Conservation (phyloP, 75 land plant species). For the Pinus taeda region DNA sequence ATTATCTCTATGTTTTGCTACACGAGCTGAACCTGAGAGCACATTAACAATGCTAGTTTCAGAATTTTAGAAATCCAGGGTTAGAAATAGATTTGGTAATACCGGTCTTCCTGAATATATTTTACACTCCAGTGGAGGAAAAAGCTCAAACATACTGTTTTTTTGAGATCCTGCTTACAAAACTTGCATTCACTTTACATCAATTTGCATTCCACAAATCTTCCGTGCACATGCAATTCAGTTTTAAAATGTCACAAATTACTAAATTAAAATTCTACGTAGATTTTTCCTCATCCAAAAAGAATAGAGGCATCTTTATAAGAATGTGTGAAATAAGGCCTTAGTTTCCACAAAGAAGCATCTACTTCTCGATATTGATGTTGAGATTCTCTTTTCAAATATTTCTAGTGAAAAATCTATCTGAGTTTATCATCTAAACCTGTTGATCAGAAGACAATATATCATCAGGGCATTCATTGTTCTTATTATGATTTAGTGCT, state of each 20-base stretch:
- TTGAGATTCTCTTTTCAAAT: not conserved
- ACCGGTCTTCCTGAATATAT: not conserved
- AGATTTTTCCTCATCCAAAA: not conserved
- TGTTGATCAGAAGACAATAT: not conserved
- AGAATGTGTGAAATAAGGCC: not conserved
- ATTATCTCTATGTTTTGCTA: not conserved
- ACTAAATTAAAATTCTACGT: not conserved
- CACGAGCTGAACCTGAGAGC: not conserved
- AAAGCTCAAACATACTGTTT: not conserved
- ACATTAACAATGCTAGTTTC: not conserved
- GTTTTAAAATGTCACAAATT: not conserved
- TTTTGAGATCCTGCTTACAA: not conserved
- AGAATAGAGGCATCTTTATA: not conserved
- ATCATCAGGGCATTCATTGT: not conserved
- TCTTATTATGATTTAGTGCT: constrained; percentile 2
- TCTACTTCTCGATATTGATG: not conserved
- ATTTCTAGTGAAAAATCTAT: not conserved
- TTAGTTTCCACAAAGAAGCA: not conserved
- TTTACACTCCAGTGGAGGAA: not conserved
- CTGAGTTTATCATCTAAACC: not conserved
- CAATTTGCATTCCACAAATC: not conserved
- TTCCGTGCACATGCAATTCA: not conserved
- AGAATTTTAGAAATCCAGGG: not conserved
- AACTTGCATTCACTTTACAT: not conserved
- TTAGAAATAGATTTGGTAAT: too few relatives aligned